Conservation (phyloP, 768 basidiomycete species). For the Gyrodon lividus region DNA sequence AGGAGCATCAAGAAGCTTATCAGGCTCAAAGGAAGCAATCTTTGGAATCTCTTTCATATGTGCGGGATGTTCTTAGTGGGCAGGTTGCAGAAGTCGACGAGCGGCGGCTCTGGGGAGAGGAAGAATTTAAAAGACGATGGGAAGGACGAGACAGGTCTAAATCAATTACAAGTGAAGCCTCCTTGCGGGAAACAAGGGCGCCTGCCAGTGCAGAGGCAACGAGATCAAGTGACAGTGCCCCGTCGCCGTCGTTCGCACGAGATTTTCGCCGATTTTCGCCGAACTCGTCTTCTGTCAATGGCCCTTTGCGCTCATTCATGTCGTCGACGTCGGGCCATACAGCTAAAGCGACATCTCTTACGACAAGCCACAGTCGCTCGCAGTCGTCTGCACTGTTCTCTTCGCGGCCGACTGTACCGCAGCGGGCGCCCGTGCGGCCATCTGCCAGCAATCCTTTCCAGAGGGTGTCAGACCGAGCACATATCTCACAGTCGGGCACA, state of each 20-base stretch:
- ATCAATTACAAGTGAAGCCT: constrained; percentile 14
- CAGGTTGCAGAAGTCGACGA: constrained; percentile 58
- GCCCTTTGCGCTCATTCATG: constrained; percentile 18
- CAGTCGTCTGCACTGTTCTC: constrained; percentile 10
- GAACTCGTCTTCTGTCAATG: constrained; percentile 21
- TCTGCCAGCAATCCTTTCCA: constrained; percentile 33
- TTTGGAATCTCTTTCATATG: constrained; percentile 72
- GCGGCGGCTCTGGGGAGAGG: constrained; percentile 61
- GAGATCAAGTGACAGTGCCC: constrained; percentile 1
- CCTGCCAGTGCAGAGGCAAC: constrained; percentile 23
- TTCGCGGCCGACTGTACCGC: constrained; percentile 13
- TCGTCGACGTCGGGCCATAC: constrained; percentile 12
- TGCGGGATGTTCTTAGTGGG: constrained; percentile 69
- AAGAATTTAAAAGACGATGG: constrained; percentile 41
- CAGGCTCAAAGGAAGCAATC: constrained; percentile 56
- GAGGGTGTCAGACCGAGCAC: constrained; percentile 15
- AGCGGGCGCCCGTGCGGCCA: constrained; percentile 24
- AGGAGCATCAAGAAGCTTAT: constrained; percentile 36
- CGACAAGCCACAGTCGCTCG: constrained; percentile 15
- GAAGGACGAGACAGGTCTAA: constrained; percentile 27
- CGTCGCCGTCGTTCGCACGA: constrained; percentile 6
- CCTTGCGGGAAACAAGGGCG: constrained; percentile 44
- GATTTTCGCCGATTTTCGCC: constrained; percentile 17
- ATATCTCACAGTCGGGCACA: constrained; percentile 1
- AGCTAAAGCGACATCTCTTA: constrained; percentile 2